phyloP scores from a whole-genome alignment of 441 rosid species.

The Euphorbia schlechtendalii region DNA sequence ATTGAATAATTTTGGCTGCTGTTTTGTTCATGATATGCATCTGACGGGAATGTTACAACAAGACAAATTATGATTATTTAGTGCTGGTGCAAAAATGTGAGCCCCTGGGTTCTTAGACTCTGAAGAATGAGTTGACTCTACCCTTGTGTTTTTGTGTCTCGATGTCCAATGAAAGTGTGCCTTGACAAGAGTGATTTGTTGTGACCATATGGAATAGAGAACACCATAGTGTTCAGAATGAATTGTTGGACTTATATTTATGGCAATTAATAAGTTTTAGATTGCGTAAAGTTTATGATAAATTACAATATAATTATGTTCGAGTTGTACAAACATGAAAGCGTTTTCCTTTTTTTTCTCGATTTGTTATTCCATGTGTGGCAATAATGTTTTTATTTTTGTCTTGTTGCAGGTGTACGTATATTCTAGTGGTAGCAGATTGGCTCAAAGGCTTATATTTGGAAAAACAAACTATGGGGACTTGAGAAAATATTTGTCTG shows the following conservation, averaged over 20 bases:
- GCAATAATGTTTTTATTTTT: background rate
- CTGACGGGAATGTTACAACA: background rate
- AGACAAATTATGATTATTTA: background rate
- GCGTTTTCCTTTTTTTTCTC: background rate
- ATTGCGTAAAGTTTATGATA: background rate
- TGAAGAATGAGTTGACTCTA: background rate
- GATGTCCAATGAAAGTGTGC: background rate
- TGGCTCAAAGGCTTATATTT: constrained; percentile 86
- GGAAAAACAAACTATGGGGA: constrained; percentile 78
- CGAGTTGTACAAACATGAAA: background rate
- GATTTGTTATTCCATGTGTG: background rate
- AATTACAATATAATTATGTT: background rate
- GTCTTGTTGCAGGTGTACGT: constrained; percentile 58
- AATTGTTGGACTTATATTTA: background rate
- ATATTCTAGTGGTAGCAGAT: constrained; percentile 93
- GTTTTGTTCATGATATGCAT: background rate
- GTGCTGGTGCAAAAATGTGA: background rate
- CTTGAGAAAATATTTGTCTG: constrained; percentile 72
- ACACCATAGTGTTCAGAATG: background rate
- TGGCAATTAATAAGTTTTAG: background rate
- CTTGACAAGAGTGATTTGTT: background rate
- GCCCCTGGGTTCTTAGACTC: background rate
- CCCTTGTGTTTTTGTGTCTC: background rate
- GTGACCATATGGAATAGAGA: background rate
- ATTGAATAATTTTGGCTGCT: too few relatives aligned